Percentiles rank a stretch among this genome's conserved stretches.
phyloP scores from a whole-genome alignment of 2,329 filamentous ascomycete genomes.

The Cordyceps cicadae region DNA sequence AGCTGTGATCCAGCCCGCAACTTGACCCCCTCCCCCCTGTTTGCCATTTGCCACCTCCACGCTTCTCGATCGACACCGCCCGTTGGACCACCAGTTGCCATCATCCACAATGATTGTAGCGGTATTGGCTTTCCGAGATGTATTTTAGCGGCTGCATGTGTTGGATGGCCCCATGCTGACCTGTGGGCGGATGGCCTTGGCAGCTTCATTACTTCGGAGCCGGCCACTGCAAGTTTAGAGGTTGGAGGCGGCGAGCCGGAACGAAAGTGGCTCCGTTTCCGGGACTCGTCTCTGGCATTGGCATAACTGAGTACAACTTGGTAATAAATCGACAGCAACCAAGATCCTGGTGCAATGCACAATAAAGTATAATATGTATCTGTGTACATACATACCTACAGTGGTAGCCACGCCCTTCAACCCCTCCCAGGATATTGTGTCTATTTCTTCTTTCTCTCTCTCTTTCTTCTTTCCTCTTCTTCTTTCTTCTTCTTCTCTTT shows the following conservation, averaged over 20 bases:
- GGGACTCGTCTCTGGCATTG: not conserved
- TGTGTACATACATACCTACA: not conserved
- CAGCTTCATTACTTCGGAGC: not conserved
- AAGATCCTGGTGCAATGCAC: not conserved
- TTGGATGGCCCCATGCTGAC: not conserved
- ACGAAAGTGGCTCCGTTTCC: conserved; percentile 7
- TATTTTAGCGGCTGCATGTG: not conserved
- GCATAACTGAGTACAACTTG: not conserved
- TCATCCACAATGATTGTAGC: not conserved
- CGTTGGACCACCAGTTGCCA: not conserved
- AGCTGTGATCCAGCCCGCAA: not conserved
- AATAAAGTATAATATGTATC: too few species aligned
- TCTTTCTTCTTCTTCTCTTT: too few species aligned
- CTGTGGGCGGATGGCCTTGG: not conserved
- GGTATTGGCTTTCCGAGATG: not conserved
- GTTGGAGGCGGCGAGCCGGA: conserved; percentile 1
- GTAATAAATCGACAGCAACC: not conserved
- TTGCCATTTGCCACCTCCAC: conserved; percentile 5
- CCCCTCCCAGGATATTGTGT: not conserved
- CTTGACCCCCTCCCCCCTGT: not conserved
- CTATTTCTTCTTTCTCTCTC: not conserved
- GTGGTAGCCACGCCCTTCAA: not conserved
- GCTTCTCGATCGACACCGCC: conserved; percentile 8
- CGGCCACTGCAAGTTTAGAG: not conserved
- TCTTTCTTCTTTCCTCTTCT: too few species aligned